Evolutionary conservation across 2,329 filamentous ascomycete genomes (phyloP), one percentile per base, ranked within the genome.

Genomic region (Aureobasidium sp.): DNA sequence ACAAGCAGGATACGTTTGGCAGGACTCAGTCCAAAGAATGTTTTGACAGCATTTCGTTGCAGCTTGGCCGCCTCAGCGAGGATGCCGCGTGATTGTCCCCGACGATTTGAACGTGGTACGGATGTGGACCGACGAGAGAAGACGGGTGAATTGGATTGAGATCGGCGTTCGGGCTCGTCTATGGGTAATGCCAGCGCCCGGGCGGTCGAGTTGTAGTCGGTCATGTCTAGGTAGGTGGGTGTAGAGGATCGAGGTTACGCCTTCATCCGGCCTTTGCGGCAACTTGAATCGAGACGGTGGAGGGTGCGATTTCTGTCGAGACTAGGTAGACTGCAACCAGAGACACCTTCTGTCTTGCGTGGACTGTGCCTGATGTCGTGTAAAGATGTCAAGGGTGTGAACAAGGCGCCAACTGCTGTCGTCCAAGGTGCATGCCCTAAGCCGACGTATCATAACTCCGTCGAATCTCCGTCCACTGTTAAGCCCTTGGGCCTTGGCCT

Each of bases 1-100:
- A 78, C 67, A 17, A 84, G 74, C 17, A 83, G 72, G 6, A 81
- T 68, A 60, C 79, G 80, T 68, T 94, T 85, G 53, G 81, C 63
- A 1, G 79, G 73, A 12, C 79, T 73, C 49, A 88, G 73, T 58
- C 71, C 71, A 58, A 75, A 67, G 70, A 79, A 86, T 40, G 78
- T 70, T 54, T 71, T 68, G 40, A 76, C 45, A 24, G 74, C 65
- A 55, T 75, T 67, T 8, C 71, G 68, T 56, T 74, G 72, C 29
- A 76, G 61, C 58, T 74, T 70, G 54, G 71, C 64, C 42, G 71
- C 69, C 16, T 68, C 70, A 38, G 65, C 67, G 56, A 73, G 62
- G 52, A 74, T 64, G 56, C 73, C 71, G 45, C 45, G 64, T 62
- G 53, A 64, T 64, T 47, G 68, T 61, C 29, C 68, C 64, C 38